Evolutionary conservation across 1,284 basidiomycete genomes (phyloP), one percentile per base, ranked within the genome.

Genomic region (Tetrapyrgos nigripes): DNA sequence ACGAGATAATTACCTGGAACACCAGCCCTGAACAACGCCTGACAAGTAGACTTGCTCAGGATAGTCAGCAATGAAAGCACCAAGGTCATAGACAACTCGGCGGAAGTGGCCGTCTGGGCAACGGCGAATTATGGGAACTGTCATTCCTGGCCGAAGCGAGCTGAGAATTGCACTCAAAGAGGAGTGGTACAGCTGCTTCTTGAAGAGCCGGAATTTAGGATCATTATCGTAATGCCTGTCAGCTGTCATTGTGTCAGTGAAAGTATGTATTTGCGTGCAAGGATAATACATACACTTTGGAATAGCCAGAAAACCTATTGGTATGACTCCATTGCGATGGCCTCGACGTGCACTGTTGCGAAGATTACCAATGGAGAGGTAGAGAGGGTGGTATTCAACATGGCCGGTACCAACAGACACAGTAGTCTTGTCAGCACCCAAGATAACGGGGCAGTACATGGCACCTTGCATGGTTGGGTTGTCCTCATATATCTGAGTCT

Each of bases 371-470:
- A 64, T 53, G 3, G 62, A 67, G 1, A 67, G 6, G 55, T 77
- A 77, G 0, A 76, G 23, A 0, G 71, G 73, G 33, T 73, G 70
- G 40, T 67, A 74, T 26, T 73, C 67, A 23, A 68, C 66, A 26
- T 77, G 66, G 0, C 76, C 68, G 0, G 75, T 77, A 1, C 63
- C 69, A 8, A 76, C 69, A 0, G 73, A 77, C 0, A 76, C 69
- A 0, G 71, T 75, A 0, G 71, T 78, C 50, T 78, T 78, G 53
- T 78, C 70, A 40, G 68, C 70, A 0, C 76, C 75, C 2, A 69
- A 57, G 17, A 77, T 67, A 5, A 77, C 61, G 0, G 71, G 73
- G n/a, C 71, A 61, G 35, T 72, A 69, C 57, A 72, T 57, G 66
- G 3, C 65, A 50, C 1, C 74, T 68, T 70, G 51, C 1, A 54